phyloP scores from a whole-genome alignment of 202 grass and related monocot genomes.

The Schoenoplectus triqueter region DNA sequence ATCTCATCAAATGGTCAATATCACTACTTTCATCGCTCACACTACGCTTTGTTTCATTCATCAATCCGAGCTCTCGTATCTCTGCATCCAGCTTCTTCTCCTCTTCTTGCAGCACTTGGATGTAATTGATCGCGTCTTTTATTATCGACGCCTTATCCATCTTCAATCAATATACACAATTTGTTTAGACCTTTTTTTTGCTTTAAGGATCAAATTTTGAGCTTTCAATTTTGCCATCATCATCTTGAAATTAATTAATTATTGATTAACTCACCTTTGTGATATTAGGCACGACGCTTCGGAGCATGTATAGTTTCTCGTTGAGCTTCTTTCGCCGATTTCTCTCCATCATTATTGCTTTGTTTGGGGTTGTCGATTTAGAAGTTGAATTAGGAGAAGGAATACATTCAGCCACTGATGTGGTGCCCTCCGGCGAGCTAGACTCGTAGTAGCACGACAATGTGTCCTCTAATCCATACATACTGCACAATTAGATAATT shows the following conservation, averaged over 20 bases:
- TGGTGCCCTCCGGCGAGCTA: slow-evolving; percentile 63
- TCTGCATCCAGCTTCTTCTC: slow-evolving; percentile 54
- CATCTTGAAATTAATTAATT: slow-evolving; percentile 47
- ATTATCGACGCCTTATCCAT: slow-evolving; percentile 90
- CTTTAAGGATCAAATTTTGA: slow-evolving; percentile 39
- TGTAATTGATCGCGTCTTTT: slow-evolving; percentile 67
- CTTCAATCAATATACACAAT: slow-evolving; percentile 32
- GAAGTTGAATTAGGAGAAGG: slow-evolving; percentile 19
- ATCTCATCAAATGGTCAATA: slow-evolving; percentile 23
- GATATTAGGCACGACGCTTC: slow-evolving; percentile 92
- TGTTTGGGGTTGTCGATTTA: slow-evolving; percentile 28
- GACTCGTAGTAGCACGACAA: slow-evolving; percentile 62
- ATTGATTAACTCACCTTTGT: slow-evolving; percentile 57
- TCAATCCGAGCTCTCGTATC: slow-evolving; percentile 45
- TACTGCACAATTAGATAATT: slow-evolving; percentile 42
- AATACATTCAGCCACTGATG: slow-evolving; percentile 17
- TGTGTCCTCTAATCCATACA: slow-evolving; percentile 53
- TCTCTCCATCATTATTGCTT: slow-evolving; percentile 87
- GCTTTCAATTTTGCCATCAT: slow-evolving; percentile 57
- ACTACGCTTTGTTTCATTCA: neutral
- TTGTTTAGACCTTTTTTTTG: neutral
- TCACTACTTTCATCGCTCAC: neutral
- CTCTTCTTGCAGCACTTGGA: slow-evolving; percentile 66
- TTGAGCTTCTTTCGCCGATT: slow-evolving; percentile 85
- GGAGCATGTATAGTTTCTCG: slow-evolving; percentile 83